phyloP scores from a whole-genome alignment of 306 rosid species.

The Cucurbita ficifolia region DNA sequence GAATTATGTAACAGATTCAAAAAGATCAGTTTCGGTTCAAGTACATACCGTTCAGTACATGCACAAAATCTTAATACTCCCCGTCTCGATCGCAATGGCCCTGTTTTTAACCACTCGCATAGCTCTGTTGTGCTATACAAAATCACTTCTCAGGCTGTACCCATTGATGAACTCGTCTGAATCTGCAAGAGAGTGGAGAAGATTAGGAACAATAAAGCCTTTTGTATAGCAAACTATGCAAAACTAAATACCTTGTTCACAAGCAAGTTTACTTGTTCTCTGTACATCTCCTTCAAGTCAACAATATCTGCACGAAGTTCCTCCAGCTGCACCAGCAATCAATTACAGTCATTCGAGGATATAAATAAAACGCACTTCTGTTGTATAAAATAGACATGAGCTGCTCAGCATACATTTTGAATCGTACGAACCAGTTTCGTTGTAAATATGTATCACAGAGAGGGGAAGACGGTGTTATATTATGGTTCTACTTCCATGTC shows the following conservation, averaged over 20 bases:
- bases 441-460: too few relatives aligned
- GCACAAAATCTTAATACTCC: neutral
- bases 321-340: slow-evolving; percentile 59
- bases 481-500: too few relatives aligned
- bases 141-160: slow-evolving; percentile 1
- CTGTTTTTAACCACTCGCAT: neutral
- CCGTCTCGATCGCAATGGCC: neutral
- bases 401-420: too few relatives aligned
- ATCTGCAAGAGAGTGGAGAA: neutral
- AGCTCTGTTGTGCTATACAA: neutral
- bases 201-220: neutral
- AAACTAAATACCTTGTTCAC: slow-evolving; percentile 62
- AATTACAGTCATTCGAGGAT: too few relatives aligned
- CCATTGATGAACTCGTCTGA: neutral
- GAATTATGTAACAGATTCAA: neutral
- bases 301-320: slow-evolving; percentile 98
- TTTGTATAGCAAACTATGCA: neutral
- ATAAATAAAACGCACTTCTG: too few relatives aligned
- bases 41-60: neutral
- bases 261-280: slow-evolving; percentile 94
- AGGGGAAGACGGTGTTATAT: too few relatives aligned
- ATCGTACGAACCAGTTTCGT: too few relatives aligned
- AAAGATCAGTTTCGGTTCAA: neutral
- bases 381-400: too few relatives aligned
- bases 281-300: slow-evolving; percentile 98